These are phyloP conservation scores for Aureobasidium lini DNA, from an alignment of 2,329 filamentous ascomycete species.

Conservation along the genomic window DNA sequence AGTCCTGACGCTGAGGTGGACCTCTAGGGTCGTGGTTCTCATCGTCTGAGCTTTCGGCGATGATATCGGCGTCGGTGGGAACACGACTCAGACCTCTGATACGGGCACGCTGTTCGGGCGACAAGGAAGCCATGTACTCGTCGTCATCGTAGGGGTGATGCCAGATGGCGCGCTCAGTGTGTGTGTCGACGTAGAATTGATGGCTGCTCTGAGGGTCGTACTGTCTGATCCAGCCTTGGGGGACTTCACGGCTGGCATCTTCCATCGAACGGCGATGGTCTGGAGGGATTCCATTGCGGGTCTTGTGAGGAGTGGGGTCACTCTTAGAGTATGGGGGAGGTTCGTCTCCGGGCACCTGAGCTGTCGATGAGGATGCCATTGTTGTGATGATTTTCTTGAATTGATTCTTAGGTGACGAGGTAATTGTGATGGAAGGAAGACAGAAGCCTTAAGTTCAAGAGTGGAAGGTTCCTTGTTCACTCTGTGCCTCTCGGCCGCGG, in stretches of 20 bases:
- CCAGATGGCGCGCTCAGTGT: slow-evolving; percentile 48
- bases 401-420: neutral
- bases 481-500: neutral
- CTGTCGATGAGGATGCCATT: slow-evolving; percentile 8
- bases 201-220: slow-evolving; percentile 48
- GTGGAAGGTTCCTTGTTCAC: neutral
- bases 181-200: slow-evolving; percentile 58
- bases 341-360: neutral
- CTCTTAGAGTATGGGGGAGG: slow-evolving; percentile 9
- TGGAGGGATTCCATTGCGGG: slow-evolving; percentile 47
- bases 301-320: slow-evolving; percentile 9
- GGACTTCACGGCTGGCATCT: slow-evolving; percentile 49
- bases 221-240: slow-evolving; percentile 49
- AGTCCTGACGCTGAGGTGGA: slow-evolving; percentile 15
- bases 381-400: neutral
- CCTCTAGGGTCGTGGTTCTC: slow-evolving; percentile 30
- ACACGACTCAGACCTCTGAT: slow-evolving; percentile 31
- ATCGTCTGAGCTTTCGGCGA: slow-evolving; percentile 40
- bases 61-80: slow-evolving; percentile 32
- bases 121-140: slow-evolving; percentile 43
- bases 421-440: neutral
- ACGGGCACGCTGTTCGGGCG: slow-evolving; percentile 42
- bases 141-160: slow-evolving; percentile 55
- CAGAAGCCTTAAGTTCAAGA: neutral
- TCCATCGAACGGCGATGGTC: slow-evolving; percentile 52